Base-by-base conservation (phyloP, 805 yeast genomes). In the Lachancea fermentati region DNA sequence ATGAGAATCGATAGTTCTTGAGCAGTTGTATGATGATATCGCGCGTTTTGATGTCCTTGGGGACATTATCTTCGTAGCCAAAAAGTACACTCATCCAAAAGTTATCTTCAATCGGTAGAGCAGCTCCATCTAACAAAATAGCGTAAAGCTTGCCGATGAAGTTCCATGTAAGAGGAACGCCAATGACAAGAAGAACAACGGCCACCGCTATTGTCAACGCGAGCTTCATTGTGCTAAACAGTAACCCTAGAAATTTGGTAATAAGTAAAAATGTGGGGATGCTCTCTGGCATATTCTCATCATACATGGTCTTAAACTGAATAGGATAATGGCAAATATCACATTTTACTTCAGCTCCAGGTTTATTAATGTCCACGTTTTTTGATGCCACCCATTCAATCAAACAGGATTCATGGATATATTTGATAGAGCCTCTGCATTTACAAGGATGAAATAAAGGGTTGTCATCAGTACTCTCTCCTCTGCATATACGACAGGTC, bases 401-500 rank as follows among this genome's bases (percentile, higher is more conserved):
- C 34, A 91, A 64, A 61, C 99, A 93, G 41, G 83, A 94, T 60
- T 91, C 95, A 60, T 93, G 99, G 39, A 93, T 85, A 54, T 80
- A 89, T 58, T 82, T 83, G 59, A 93, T 94, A 11, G 95, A 83
- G 1, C 99, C 99, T 39, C 87, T 72, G 64, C 98, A 93, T 54
- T 77, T 81, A 64, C 99, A 93, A 3, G 98, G 98, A 60, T 85
- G 89, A 48, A 75, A 81, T 34, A 93, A 67, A 3, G 96, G 96
- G 48, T 85, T 86, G 1, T 74, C 78, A 0, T 64, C 66, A 0
- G 93, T 77, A n/a, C 76, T 89, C 52, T 87, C 97, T 29, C 95
- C 91, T 38, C 96, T 82, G 58, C 98, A 93, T 34, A 93, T 89
- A 45, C 98, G 82, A 62, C 98, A 93, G 3, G 81, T 73, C 6